These are phyloP conservation scores for Wallemia hederae DNA, from an alignment of 1,284 basidiomycete genomes.

Conservation along the genomic window DNA sequence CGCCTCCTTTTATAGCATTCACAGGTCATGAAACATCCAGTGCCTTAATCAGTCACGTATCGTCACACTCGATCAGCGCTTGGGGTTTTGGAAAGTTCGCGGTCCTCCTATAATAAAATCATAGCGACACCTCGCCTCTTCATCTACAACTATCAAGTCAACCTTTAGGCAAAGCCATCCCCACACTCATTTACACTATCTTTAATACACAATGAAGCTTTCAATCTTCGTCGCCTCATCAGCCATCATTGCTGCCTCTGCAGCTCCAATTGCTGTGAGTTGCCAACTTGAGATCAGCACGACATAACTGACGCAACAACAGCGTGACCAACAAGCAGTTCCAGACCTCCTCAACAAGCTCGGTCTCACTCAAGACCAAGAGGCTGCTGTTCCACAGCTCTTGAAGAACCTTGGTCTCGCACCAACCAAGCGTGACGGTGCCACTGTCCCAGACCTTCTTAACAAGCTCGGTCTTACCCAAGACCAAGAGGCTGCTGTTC, in stretches of 20 bases:
- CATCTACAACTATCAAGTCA: background rate
- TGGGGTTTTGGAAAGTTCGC: background rate
- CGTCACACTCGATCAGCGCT: background rate
- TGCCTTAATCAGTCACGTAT: no score
- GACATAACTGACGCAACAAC: background rate
- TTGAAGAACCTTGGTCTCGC: no score
- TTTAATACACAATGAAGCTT: background rate
- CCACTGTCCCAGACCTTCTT: no score
- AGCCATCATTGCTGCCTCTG: background rate
- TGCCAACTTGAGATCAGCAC: background rate
- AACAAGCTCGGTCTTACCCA: no score
- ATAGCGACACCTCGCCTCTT: background rate
- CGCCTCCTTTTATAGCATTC: no score
- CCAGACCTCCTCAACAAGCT: no score
- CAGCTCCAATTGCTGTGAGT: background rate
- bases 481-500: no score
- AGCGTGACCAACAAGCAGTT: background rate
- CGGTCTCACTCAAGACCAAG: no score
- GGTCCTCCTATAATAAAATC: background rate
- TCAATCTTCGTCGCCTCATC: background rate
- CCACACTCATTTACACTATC: background rate
- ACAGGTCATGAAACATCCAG: no score
- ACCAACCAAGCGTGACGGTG: no score
- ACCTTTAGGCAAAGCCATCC: background rate
- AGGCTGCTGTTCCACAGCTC: no score